A percentile compares a stretch with the other conserved stretches of the same genome.
phyloP scores from a whole-genome alignment of 805 yeast genomes.

The Candida palmyrensis region DNA sequence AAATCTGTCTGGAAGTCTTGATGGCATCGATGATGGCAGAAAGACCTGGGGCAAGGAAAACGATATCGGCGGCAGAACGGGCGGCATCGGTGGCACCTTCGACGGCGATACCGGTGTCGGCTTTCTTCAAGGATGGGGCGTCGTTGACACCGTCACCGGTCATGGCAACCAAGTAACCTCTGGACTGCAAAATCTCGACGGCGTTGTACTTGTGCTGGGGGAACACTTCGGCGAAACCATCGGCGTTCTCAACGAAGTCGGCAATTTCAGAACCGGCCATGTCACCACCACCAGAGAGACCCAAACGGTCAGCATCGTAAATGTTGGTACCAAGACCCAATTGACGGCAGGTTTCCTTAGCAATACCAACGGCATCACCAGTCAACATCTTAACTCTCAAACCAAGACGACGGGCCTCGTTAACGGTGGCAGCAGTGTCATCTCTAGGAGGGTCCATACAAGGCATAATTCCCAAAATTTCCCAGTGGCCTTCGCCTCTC shows the following conservation, averaged over 20 bases:
- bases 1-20: constrained; percentile 93
- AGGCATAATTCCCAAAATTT: constrained; percentile 96
- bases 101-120: constrained; percentile 89
- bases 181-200: constrained; percentile 89
- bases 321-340: constrained; percentile 95
- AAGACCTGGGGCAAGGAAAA: constrained; percentile 89
- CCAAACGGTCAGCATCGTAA: constrained; percentile 94
- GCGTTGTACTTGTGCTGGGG: constrained; percentile 97
- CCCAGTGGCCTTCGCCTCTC: constrained; percentile 99
- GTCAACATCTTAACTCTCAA: constrained; percentile 96
- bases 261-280: constrained; percentile 97
- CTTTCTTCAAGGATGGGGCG: constrained; percentile 96
- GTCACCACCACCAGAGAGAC: constrained; percentile 91
- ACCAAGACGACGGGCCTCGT: constrained; percentile 88
- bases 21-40: constrained; percentile 90
- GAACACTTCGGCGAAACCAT: constrained; percentile 98
- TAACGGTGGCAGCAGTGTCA: constrained; percentile 92
- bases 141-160: constrained; percentile 99
- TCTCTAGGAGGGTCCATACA: constrained; percentile 99
- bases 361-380: constrained; percentile 99
- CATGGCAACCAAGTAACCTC: constrained; percentile 98
- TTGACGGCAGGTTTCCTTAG: constrained; percentile 97
- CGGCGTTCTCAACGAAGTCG: constrained; percentile 95
- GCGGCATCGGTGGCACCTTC: constrained; percentile 98
- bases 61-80: constrained; percentile 94